A percentile compares a stretch with the other conserved stretches of the same genome.
Conservation (phyloP, 768 basidiomycete species). For the Leucosporidium yakuticum region DNA sequence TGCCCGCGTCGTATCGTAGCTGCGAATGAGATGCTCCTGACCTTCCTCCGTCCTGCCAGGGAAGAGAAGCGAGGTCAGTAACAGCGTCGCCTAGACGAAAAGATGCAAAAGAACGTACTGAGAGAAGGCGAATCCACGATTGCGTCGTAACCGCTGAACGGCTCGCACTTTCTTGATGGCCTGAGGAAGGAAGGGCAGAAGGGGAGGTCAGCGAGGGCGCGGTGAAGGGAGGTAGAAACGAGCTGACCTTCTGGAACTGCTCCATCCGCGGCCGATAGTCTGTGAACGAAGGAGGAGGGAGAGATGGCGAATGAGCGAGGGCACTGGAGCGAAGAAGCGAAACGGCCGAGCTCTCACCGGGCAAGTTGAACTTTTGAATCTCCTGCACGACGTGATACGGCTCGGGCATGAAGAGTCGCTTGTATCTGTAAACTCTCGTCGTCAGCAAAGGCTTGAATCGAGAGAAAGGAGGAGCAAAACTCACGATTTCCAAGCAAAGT, state of each 20-base stretch:
- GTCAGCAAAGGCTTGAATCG: constrained; percentile 16
- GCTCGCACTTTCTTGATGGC: constrained; percentile 99
- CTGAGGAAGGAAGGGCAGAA: constrained; percentile 41
- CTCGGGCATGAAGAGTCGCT: constrained; percentile 77
- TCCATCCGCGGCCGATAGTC: constrained; percentile 89
- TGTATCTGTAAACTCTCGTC: constrained; percentile 57
- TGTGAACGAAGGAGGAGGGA: neutral
- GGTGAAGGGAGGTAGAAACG: neutral
- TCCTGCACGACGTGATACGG: constrained; percentile 99
- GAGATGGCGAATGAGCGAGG: neutral
- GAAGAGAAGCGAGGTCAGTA: neutral
- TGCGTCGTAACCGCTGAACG: constrained; percentile 90
- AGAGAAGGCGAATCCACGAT: constrained; percentile 88
- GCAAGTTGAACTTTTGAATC: constrained; percentile 97
- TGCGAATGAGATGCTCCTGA: constrained; percentile 44
- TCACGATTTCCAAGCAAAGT: constrained; percentile 97
- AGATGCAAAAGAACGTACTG: constrained; percentile 22
- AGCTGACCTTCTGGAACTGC: constrained; percentile 55
- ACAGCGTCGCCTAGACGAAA: too few relatives aligned
- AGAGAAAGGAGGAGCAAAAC: constrained; percentile 41
- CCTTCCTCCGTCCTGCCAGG: constrained; percentile 37
- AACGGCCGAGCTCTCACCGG: constrained; percentile 49
- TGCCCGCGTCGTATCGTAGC: constrained; percentile 47
- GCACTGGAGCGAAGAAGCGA: neutral
- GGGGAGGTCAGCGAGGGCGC: neutral